Conservation (phyloP, 495 filamentous ascomycete genomes). For the Tuber calosporum region DNA sequence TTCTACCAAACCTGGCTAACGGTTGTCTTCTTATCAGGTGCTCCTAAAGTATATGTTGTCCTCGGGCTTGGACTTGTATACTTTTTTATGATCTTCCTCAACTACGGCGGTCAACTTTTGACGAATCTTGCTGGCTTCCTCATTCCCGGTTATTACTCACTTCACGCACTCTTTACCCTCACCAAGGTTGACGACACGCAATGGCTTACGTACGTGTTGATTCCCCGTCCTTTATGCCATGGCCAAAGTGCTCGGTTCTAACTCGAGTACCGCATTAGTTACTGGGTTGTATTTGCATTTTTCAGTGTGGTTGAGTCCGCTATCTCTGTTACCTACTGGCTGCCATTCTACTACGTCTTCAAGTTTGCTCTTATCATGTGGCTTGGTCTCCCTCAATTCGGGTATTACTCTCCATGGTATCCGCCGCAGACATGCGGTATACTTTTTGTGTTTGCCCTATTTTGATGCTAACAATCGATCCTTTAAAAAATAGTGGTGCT, state of each 20-base stretch:
- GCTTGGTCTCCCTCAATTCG: slow-evolving; percentile 90
- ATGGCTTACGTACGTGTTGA: slow-evolving; percentile 56
- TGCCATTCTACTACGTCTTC: slow-evolving; percentile 99
- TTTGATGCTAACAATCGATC: slow-evolving; percentile 11
- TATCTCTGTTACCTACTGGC: slow-evolving; percentile 95
- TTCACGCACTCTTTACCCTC: slow-evolving; percentile 77
- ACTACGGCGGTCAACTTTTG: slow-evolving; percentile 92
- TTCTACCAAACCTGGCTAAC: background rate
- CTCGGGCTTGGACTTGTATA: slow-evolving; percentile 77
- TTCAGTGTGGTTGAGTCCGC: slow-evolving; percentile 89
- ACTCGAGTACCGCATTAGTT: slow-evolving; percentile 46
- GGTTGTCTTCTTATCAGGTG: slow-evolving; percentile 32
- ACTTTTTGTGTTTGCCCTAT: background rate
- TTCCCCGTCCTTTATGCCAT: slow-evolving; percentile 6
- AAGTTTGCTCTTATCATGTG: slow-evolving; percentile 95
- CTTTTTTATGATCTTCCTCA: slow-evolving; percentile 98
- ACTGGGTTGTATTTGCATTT: slow-evolving; percentile 95
- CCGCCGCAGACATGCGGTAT: slow-evolving; percentile 1
- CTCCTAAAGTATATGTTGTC: slow-evolving; percentile 93
- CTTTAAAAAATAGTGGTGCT: slow-evolving; percentile 60
- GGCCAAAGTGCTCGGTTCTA: slow-evolving; percentile 13
- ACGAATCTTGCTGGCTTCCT: slow-evolving; percentile 94
- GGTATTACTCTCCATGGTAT: slow-evolving; percentile 52
- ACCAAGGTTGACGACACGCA: slow-evolving; percentile 86
- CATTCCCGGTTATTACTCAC: slow-evolving; percentile 90